Base-by-base conservation (phyloP, 31 red algal species). In the Porphyra umbilicalis region DNA sequence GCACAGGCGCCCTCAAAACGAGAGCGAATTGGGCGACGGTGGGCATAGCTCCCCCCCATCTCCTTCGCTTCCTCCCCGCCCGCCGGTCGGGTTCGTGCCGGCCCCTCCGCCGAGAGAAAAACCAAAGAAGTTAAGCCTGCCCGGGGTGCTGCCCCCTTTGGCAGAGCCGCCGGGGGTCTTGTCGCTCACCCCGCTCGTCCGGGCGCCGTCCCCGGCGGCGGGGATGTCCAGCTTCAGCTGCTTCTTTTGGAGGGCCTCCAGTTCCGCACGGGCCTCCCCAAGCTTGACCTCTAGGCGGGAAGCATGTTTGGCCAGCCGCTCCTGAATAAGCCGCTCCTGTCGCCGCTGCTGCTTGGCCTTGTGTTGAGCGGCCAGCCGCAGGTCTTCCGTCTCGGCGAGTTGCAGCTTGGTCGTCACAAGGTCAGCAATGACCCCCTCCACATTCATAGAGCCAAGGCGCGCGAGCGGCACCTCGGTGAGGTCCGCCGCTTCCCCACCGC, bases 201-300 rank as follows among this genome's bases (percentile, higher is more conserved):
- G 25, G 2, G 57, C 57, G 57, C 30, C 57, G 57, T 29, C 25
- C 25, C 57, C 57, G 10, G 57, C 57, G 2, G 14, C 10, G 57
- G 57, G 57, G 8, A 71, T 10, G 20, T 71, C 57, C 57, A 71
- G 14, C 57, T 71, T 71, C 25, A 71, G 57, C 18, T n/a, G 57
- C 20, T 78, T 1, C 77, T 35, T 81, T 83, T 80, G 76, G 33
- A 84, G 14, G 77, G 75, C 76, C 38, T 88, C 85, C 32, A 93
- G 77, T 75, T 93, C 90, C 75, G 85, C 85, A 33, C 38, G 88
- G 7, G 90, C 90, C 32, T 83, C 68, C 8, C 83, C 90, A 57
- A 93, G 90, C 82, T 85, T 85, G 13, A 93, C 90, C 81, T 93
- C 90, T 6, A 93, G 75, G 14, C 90, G 81, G 34, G 85, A 88